Evolutionary conservation across 2,329 filamentous ascomycete genomes (phyloP), one percentile per base, ranked within the genome.

Genomic region (Botrytis aclada): DNA sequence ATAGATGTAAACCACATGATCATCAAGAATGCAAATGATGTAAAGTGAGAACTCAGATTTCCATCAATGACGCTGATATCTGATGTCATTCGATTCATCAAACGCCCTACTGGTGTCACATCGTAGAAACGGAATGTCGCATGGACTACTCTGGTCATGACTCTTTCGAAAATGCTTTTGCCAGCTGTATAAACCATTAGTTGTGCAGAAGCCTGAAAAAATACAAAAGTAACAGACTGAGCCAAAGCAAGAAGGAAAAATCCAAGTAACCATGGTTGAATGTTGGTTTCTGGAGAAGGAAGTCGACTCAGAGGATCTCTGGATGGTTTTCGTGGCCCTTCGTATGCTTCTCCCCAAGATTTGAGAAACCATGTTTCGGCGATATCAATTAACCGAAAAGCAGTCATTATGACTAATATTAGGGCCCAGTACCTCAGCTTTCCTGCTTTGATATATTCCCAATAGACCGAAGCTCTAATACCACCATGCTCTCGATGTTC

Each of bases 111-210:
- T 0, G 95, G 95, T 0, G 95, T 97, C 25, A 93, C 89, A 80
- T 98, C 95, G 83, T 97, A 96, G 81, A 95, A 98, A 1, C 94
- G 89, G 83, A 98, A 97, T 0, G 91, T 95, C 0, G 94, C 93
- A 77, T 90, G 88, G 79, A 91, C 92, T 67, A 97, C 93, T 69
- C 88, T 88, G 2, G 87, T 83, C 82, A 97, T 89, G 32, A 93
- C 92, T 56, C 89, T 86, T 74, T 85, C 85, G 82, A 97, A 97
- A 67, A 98, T 87, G 10, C 85, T 84, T 77, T 91, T 92, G 0
- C 93, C 93, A 0, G 94, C 93, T 45, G 88, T 88, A 80, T 96
- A 95, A 34, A 93, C 89, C 75, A 97, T 93, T n/a, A 91, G 84
- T 20, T 95, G 86, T 79, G 95, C 88, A 45, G 93, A 85, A 9